Evolutionary conservation across 2,329 filamentous ascomycete species (phyloP).

Genomic region (Fusarium phyllophilum): DNA sequence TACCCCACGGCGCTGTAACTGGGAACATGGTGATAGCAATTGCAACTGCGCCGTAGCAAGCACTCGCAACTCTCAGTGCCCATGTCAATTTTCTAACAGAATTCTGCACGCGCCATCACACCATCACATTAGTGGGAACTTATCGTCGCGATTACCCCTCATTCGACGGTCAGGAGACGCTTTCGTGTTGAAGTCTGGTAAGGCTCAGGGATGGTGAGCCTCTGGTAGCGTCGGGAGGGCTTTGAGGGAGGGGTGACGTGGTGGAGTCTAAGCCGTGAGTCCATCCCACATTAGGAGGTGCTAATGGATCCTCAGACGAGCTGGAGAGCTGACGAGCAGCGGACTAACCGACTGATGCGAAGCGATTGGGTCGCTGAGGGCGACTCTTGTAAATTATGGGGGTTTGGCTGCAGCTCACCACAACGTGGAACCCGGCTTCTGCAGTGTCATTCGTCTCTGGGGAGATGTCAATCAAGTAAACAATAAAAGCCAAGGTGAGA

Average conservation of each 20-base stretch:
- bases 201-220: constrained; percentile 23
- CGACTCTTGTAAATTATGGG: constrained; percentile 42
- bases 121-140: constrained; percentile 24
- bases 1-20: constrained; percentile 31
- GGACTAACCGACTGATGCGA: constrained; percentile 31
- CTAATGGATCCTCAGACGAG: constrained; percentile 28
- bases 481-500: constrained; percentile 18
- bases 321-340: constrained; percentile 36
- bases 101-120: constrained; percentile 44
- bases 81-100: constrained; percentile 42
- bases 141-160: constrained; percentile 41
- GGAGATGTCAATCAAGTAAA: constrained; percentile 32
- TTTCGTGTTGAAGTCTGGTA: constrained; percentile 19
- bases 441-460: constrained; percentile 37
- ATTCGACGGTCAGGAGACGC: constrained; percentile 41
- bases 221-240: constrained; percentile 13
- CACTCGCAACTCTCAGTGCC: constrained; percentile 16
- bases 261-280: constrained; percentile 38
- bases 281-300: constrained; percentile 41
- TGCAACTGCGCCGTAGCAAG: constrained; percentile 21
- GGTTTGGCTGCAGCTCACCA: constrained; percentile 35
- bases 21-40: neutral
- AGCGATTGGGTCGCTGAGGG: constrained; percentile 38
- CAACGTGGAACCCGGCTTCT: constrained; percentile 30
- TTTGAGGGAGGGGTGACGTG: constrained; percentile 38